phyloP scores from a whole-genome alignment of 305 asterid species.

The Fraxinus latifolia region DNA sequence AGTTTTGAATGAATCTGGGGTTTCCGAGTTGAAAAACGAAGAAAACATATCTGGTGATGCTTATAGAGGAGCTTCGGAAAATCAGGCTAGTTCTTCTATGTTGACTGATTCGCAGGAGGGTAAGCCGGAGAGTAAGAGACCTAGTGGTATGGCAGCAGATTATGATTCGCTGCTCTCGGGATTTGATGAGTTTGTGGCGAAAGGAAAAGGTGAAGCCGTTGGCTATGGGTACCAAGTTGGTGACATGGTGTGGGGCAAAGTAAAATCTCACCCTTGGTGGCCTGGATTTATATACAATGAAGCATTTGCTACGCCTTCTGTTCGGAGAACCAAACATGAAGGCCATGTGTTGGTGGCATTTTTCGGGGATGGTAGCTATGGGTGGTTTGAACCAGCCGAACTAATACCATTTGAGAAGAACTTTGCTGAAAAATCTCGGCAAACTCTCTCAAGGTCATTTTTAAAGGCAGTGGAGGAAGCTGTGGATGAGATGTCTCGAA shows the following conservation, averaged over 20 bases:
- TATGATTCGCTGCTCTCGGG: slow-evolving; percentile 59
- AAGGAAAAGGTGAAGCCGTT: slow-evolving; percentile 42
- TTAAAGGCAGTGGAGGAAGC: slow-evolving; percentile 79
- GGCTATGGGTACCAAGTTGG: slow-evolving; percentile 72
- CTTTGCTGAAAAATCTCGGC: slow-evolving; percentile 68
- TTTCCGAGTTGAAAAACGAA: not conserved
- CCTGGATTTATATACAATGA: slow-evolving; percentile 81
- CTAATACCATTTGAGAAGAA: slow-evolving; percentile 70
- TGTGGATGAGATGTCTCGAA: slow-evolving; percentile 66
- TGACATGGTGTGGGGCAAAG: slow-evolving; percentile 99
- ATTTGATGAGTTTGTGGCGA: slow-evolving; percentile 60
- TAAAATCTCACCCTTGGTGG: slow-evolving; percentile 99
- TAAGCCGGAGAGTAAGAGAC: not conserved
- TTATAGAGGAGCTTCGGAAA: not conserved
- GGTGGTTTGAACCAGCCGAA: slow-evolving; percentile 86
- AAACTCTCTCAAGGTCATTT: slow-evolving; percentile 52
- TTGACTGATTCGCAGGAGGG: not conserved
- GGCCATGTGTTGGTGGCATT: slow-evolving; percentile 86
- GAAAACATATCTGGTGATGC: not conserved
- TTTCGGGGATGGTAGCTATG: slow-evolving; percentile 86
- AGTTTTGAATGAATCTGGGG: not conserved
- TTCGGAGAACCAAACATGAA: slow-evolving; percentile 64
- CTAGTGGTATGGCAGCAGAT: slow-evolving; percentile 17
- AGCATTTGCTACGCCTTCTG: slow-evolving; percentile 64
- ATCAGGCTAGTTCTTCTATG: not conserved